Percentiles rank a stretch among this genome's conserved stretches.
phyloP scores from a whole-genome alignment of 257 asterid genomes.

The Lithospermum erythrorhizon region DNA sequence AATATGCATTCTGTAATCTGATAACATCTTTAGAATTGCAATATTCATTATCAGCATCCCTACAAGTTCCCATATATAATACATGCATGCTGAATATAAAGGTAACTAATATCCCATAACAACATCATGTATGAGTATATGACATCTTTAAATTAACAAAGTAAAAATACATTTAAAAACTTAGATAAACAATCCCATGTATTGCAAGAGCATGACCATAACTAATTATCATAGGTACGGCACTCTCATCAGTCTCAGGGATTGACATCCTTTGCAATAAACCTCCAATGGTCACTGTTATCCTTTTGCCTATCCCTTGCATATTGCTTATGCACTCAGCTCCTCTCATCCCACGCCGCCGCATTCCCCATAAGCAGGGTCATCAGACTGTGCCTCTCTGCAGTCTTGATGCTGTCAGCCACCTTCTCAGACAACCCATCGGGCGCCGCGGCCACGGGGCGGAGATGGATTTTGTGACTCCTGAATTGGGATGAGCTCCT shows the following conservation, averaged over 20 bases:
- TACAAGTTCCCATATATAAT: too few species aligned
- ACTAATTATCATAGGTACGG: slow-evolving; percentile 67
- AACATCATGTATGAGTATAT: background rate
- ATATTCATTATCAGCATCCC: too few species aligned
- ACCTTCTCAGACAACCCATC: slow-evolving; percentile 62
- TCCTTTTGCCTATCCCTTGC: slow-evolving; percentile 66
- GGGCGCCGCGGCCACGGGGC: slow-evolving; percentile 49
- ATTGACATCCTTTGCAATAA: slow-evolving; percentile 93
- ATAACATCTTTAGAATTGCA: too few species aligned
- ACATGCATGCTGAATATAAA: too few species aligned
- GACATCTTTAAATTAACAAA: background rate
- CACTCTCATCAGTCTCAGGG: slow-evolving; percentile 89
- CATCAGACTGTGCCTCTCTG: slow-evolving; percentile 54
- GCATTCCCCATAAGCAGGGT: slow-evolving; percentile 78
- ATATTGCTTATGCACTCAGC: slow-evolving; percentile 91
- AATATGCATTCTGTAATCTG: too few species aligned
- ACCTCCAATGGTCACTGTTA: slow-evolving; percentile 50
- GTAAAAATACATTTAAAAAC: background rate
- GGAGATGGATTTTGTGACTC: slow-evolving; percentile 12
- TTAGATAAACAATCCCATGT: background rate
- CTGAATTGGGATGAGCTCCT: slow-evolving; percentile 3
- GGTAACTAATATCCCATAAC: background rate
- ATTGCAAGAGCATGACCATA: background rate
- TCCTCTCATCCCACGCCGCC: slow-evolving; percentile 99
- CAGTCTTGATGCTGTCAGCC: slow-evolving; percentile 75